Conservation (phyloP, 106 monocot genomes). For the Apostasia ramifera region DNA sequence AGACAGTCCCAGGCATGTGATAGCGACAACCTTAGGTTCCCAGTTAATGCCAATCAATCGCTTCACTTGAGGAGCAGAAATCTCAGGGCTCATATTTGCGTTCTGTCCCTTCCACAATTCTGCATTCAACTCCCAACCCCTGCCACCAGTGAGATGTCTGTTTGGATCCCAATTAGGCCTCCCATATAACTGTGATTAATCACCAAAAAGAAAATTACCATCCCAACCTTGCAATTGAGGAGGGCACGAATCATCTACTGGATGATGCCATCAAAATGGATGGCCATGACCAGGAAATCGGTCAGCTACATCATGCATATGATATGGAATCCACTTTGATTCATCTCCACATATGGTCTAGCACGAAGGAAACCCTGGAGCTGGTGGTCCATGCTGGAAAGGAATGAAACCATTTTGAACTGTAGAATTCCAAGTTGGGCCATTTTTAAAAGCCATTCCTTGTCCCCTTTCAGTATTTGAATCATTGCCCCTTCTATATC, state of each 20-base stretch:
- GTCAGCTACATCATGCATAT: conserved; percentile 51
- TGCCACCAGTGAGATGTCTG: conserved; percentile 25
- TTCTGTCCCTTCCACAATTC: conserved; percentile 44
- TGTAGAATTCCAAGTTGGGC: conserved; percentile 52
- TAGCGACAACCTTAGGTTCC: no score
- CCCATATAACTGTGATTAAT: conserved; percentile 44
- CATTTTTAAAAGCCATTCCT: conserved; percentile 55
- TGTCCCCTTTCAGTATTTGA: conserved; percentile 31
- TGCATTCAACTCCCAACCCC: conserved; percentile 41
- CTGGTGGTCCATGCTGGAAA: conserved; percentile 57
- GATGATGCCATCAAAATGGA: conserved; percentile 66
- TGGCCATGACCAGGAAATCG: conserved; percentile 59
- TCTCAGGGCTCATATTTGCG: conserved; percentile 20
- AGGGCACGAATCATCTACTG: conserved; percentile 38
- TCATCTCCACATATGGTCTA: conserved; percentile 58
- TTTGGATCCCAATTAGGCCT: conserved; percentile 64
- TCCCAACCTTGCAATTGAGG: conserved; percentile 66
- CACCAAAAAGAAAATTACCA: conserved; percentile 33
- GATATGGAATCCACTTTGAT: conserved; percentile 49
- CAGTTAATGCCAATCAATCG: no score
- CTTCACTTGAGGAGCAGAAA: conserved; percentile 22
- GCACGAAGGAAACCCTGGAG: conserved; percentile 61
- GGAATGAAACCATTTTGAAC: conserved; percentile 75
- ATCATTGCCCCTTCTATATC: conserved; percentile 35
- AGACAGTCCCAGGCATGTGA: no score